phyloP scores from a whole-genome alignment of 352 stramenopile species.

The Phytophthora ramorum region DNA sequence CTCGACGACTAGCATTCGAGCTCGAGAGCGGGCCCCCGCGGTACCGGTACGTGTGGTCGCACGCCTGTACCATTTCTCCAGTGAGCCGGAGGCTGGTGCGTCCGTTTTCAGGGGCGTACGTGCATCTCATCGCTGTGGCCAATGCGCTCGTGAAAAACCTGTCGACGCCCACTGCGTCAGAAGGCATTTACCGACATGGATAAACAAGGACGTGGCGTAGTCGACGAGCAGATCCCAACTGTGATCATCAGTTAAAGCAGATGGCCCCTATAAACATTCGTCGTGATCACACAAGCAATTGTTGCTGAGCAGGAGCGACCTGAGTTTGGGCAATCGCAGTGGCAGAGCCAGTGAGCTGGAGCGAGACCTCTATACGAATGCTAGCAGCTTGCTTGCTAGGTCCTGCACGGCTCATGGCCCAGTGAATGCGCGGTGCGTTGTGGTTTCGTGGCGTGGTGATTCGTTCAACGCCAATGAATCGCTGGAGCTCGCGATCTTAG shows the following conservation, averaged over 20 bases:
- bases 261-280: constrained; percentile 7
- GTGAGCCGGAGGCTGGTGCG: constrained; percentile 11
- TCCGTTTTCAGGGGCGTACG: constrained; percentile 2
- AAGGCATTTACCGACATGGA: constrained; percentile 10
- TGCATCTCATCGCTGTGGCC: constrained; percentile 8
- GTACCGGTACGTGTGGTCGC: constrained; percentile 9
- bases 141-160: constrained; percentile 13
- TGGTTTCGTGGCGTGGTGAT: constrained; percentile 3
- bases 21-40: too few species aligned
- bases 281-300: background rate
- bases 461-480: background rate
- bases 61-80: constrained; percentile 10
- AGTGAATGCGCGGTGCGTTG: constrained; percentile 11
- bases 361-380: constrained; percentile 23
- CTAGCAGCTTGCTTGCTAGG: background rate
- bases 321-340: constrained; percentile 24
- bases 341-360: constrained; percentile 20
- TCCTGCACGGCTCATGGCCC: constrained; percentile 4
- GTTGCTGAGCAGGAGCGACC: constrained; percentile 18
- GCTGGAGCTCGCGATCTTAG: constrained; percentile 11
- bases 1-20: constrained; percentile 9
- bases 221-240: constrained; percentile 24
- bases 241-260: constrained; percentile 14
- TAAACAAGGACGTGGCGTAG: constrained; percentile 25
- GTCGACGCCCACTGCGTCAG: constrained; percentile 28